A percentile compares a stretch with the other conserved stretches of the same genome.
These are phyloP conservation scores for Mycena metata DNA, from an alignment of 768 basidiomycete genomes.

Conservation along the genomic window DNA sequence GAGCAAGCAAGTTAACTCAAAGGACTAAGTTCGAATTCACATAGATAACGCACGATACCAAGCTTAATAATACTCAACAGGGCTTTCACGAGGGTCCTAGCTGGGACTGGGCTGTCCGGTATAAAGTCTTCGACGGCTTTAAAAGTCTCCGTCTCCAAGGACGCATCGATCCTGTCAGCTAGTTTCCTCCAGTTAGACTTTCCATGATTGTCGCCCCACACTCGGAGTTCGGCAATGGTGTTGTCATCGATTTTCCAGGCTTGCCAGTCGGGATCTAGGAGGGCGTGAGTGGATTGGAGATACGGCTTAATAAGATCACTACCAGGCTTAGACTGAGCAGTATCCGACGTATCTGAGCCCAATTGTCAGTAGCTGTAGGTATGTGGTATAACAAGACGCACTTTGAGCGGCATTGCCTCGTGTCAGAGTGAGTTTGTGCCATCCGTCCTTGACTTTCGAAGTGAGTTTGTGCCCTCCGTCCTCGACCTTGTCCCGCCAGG, in stretches of 20 bases:
- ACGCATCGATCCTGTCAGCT: slow-evolving; percentile 10
- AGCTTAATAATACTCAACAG: too few relatives aligned
- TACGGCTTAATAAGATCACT: slow-evolving; percentile 18
- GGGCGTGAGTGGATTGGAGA: too few relatives aligned
- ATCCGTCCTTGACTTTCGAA: too few relatives aligned
- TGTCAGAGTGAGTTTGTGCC: neutral
- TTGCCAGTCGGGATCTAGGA: slow-evolving; percentile 19
- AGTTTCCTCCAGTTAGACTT: slow-evolving; percentile 23
- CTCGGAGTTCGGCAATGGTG: slow-evolving; percentile 8
- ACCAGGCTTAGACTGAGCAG: slow-evolving; percentile 19
- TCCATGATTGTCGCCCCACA: slow-evolving; percentile 9
- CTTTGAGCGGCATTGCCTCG: slow-evolving; percentile 1
- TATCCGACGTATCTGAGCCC: slow-evolving; percentile 4
- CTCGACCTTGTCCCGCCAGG: neutral
- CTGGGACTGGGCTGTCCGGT: too few relatives aligned
- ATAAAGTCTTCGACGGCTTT: slow-evolving; percentile 14
- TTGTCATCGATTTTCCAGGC: slow-evolving; percentile 25
- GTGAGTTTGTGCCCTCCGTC: slow-evolving; percentile 13
- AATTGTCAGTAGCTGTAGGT: slow-evolving; percentile 15
- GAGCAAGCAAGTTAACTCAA: slow-evolving; percentile 18
- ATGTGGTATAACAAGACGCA: slow-evolving; percentile 20
- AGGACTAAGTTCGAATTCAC: slow-evolving; percentile 13
- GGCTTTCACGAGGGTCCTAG: too few relatives aligned
- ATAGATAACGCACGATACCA: slow-evolving; percentile 16
- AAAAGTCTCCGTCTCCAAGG: too few relatives aligned